phyloP scores from a whole-genome alignment of 441 rosid genomes.

The Syzygium syzygioides region DNA sequence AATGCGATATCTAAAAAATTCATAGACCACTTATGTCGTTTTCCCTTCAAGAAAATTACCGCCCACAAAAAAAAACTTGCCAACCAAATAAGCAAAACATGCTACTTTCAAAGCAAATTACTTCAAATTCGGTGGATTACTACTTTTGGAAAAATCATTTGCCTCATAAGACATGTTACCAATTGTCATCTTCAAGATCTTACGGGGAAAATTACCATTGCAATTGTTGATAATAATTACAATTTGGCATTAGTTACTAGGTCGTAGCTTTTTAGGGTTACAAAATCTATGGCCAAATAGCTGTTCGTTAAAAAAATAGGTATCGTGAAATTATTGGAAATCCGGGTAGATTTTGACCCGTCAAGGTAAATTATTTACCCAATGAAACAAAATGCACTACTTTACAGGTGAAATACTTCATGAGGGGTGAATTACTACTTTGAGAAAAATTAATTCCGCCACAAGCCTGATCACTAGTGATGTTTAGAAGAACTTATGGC shows the following conservation, averaged over 20 bases:
- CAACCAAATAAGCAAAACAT: not conserved
- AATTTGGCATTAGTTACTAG: not conserved
- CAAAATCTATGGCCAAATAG: not conserved
- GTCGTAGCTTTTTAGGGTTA: not conserved
- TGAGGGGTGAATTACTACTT: not conserved
- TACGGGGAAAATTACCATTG: not conserved
- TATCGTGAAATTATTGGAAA: not conserved
- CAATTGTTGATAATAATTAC: not conserved
- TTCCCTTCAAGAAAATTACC: not conserved
- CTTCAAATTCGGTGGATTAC: not conserved
- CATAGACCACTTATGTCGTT: no score
- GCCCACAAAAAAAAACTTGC: not conserved
- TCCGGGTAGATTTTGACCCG: not conserved
- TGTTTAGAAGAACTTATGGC: not conserved
- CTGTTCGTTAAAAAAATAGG: not conserved
- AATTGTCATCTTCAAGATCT: not conserved
- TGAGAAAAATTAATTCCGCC: not conserved
- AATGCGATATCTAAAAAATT: no score
- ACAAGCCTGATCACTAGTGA: fast-evolving
- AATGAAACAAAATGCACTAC: not conserved
- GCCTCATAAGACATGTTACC: not conserved
- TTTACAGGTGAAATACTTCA: not conserved
- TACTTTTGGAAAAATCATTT: not conserved
- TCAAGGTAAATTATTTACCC: not conserved
- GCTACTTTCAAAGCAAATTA: not conserved